Conservation (phyloP, 2,329 filamentous ascomycete genomes). For the Sphaerostilbella broomeana region DNA sequence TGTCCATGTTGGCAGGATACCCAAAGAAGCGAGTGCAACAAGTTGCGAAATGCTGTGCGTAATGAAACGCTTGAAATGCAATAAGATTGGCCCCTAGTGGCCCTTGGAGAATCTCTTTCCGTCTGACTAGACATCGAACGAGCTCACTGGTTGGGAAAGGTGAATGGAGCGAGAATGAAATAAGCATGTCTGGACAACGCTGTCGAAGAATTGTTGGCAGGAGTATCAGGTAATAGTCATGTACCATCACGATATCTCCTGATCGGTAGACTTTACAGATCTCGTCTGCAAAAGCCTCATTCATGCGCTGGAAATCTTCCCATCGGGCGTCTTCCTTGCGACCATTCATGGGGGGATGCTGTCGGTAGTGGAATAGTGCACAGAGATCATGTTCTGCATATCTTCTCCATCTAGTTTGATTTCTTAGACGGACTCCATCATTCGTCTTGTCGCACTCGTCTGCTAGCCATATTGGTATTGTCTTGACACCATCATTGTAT, state of each 20-base stretch:
- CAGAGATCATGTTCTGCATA: slow-evolving; percentile 90
- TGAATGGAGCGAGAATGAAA: slow-evolving; percentile 86
- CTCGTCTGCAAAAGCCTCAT: slow-evolving; percentile 81
- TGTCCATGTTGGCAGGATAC: slow-evolving; percentile 73
- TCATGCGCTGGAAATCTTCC: slow-evolving; percentile 90
- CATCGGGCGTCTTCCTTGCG: slow-evolving; percentile 72
- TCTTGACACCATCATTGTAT: slow-evolving; percentile 63
- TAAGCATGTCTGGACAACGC: slow-evolving; percentile 78
- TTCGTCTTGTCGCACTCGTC: slow-evolving; percentile 60
- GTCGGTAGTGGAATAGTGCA: slow-evolving; percentile 90
- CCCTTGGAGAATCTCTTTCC: slow-evolving; percentile 84
- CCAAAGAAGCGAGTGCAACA: slow-evolving; percentile 85
- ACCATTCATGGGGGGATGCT: slow-evolving; percentile 80
- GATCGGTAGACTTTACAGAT: slow-evolving; percentile 84
- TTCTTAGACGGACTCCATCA: slow-evolving; percentile 57
- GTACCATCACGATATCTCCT: slow-evolving; percentile 83
- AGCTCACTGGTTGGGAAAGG: slow-evolving; percentile 96
- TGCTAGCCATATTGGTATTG: slow-evolving; percentile 80
- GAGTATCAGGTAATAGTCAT: slow-evolving; percentile 89
- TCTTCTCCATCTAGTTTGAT: slow-evolving; percentile 78
- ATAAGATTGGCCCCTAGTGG: slow-evolving; percentile 85
- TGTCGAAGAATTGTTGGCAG: slow-evolving; percentile 82
- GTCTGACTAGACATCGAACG: slow-evolving; percentile 74
- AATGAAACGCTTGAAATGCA: slow-evolving; percentile 90
- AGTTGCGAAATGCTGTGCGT: slow-evolving; percentile 86